Conservation (phyloP, 495 filamentous ascomycete species). For the Neurospora sublineolata region DNA sequence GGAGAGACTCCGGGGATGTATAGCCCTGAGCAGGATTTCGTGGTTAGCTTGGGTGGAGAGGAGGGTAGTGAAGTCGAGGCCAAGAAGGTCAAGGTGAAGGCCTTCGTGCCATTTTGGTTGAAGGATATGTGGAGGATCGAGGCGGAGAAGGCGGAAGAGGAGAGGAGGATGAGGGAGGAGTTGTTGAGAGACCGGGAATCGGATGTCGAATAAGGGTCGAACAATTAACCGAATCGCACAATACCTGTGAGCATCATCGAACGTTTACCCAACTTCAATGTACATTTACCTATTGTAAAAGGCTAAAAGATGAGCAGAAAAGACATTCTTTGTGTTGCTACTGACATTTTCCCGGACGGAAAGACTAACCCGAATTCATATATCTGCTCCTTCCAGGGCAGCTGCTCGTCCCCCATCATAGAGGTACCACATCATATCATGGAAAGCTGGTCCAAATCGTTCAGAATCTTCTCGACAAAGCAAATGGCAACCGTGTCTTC, state of each 20-base stretch:
- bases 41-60: constrained; percentile 21
- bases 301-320: too few species aligned
- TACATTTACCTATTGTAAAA: background rate
- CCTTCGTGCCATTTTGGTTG: constrained; percentile 78
- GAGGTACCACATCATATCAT: background rate
- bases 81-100: constrained; percentile 58
- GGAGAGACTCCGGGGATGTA: constrained; percentile 47
- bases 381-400: too few species aligned
- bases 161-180: background rate
- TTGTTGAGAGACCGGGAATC: background rate
- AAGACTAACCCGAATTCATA: too few species aligned
- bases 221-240: background rate
- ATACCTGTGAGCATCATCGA: background rate
- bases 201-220: background rate
- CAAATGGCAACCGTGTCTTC: constrained; percentile 28
- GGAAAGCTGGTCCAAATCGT: background rate
- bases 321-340: too few species aligned
- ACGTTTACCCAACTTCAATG: background rate
- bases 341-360: too few species aligned
- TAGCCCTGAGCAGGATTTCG: constrained; percentile 33
- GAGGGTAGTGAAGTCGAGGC: constrained; percentile 8
- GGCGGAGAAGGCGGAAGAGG: constrained; percentile 1
- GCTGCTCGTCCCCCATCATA: background rate
- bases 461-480: background rate
- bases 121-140: constrained; percentile 23